A percentile compares a stretch with the other conserved stretches of the same genome.
phyloP scores from a whole-genome alignment of 1,139 yeast species.

The Suhomyces bolitotheri region DNA sequence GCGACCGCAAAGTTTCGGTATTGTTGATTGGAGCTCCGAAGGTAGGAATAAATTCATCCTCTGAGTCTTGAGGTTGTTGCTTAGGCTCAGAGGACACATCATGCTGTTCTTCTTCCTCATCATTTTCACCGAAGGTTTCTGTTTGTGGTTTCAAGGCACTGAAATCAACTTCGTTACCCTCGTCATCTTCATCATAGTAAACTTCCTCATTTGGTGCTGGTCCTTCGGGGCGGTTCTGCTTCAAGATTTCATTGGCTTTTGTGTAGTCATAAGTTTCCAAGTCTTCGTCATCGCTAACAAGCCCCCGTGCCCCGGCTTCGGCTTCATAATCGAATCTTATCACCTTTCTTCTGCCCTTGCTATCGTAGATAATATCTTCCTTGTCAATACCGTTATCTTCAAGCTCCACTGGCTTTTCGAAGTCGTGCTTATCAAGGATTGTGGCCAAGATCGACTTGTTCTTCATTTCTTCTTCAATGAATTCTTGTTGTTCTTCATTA shows the following conservation, averaged over 20 bases:
- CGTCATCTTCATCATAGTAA: constrained; percentile 49
- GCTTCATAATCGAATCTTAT: constrained; percentile 40
- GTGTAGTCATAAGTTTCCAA: constrained; percentile 20
- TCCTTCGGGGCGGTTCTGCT: constrained; percentile 20
- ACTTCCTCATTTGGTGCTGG: constrained; percentile 33
- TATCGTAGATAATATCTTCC: constrained; percentile 52
- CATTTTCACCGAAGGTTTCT: constrained; percentile 14
- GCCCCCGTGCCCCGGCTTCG: constrained; percentile 25
- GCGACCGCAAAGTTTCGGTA: constrained; percentile 61
- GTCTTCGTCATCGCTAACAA: constrained; percentile 17
- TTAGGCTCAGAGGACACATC: constrained; percentile 6
- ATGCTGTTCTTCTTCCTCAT: constrained; percentile 9
- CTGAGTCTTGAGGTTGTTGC: constrained; percentile 19
- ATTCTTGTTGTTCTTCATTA: constrained; percentile 25
- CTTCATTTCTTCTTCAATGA: constrained; percentile 24
- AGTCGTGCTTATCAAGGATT: constrained; percentile 53
- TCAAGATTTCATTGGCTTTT: constrained; percentile 23
- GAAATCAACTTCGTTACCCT: constrained; percentile 36
- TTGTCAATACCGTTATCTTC: constrained; percentile 39
- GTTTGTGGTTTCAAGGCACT: constrained; percentile 16
- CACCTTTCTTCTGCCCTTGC: constrained; percentile 43
- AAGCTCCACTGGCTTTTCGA: constrained; percentile 59
- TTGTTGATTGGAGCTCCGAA: constrained; percentile 45
- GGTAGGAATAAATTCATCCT: constrained; percentile 54
- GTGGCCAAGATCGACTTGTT: constrained; percentile 53